phyloP scores from a whole-genome alignment of 2,329 filamentous ascomycete genomes.

The Aspergillus sergii region DNA sequence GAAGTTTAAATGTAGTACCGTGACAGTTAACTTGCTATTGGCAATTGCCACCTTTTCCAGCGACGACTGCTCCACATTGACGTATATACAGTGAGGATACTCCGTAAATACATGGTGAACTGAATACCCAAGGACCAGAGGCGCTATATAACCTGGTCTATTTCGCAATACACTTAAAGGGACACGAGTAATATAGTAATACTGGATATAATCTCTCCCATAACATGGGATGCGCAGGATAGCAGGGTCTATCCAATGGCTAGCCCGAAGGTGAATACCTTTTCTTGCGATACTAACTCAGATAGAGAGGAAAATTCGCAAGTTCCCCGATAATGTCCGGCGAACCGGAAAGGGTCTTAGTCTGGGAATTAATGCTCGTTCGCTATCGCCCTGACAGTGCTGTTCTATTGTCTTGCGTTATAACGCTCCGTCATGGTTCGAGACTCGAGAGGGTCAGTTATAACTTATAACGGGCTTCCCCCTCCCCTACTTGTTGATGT shows the following conservation, averaged over 20 bases:
- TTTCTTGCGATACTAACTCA: neutral
- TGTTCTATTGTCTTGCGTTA: neutral
- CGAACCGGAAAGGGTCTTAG: neutral
- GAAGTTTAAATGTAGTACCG: neutral
- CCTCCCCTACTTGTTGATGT: neutral
- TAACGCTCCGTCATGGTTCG: neutral
- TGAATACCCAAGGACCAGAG: neutral
- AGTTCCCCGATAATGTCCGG: neutral
- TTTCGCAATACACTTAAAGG: neutral
- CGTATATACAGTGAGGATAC: neutral
- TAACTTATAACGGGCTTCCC: neutral
- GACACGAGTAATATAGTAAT: neutral
- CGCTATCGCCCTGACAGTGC: neutral
- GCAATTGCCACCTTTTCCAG: neutral
- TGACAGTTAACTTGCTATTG: neutral
- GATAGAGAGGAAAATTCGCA: neutral
- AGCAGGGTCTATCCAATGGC: neutral
- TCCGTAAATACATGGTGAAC: neutral
- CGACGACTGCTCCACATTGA: neutral
- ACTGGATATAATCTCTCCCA: too few relatives aligned
- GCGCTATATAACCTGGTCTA: neutral
- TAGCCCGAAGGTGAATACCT: neutral
- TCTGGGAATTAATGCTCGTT: neutral
- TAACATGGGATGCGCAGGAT: neutral
- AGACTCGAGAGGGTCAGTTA: neutral